These are phyloP conservation scores for Emericellopsis terricola DNA, from an alignment of 495 filamentous ascomycete genomes.

Conservation along the genomic window DNA sequence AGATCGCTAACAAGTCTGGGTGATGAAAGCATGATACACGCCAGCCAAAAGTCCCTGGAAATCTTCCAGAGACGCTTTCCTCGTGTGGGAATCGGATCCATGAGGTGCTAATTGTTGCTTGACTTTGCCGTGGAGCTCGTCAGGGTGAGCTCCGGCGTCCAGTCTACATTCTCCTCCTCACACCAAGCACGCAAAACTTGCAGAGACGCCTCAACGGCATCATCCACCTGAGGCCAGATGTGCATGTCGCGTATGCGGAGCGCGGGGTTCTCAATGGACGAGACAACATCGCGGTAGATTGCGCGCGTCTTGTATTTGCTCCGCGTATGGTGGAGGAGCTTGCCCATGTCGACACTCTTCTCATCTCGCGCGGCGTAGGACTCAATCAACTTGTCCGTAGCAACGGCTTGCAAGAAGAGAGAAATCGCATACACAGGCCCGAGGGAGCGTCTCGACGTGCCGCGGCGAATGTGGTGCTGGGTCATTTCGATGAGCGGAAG, in stretches of 20 bases:
- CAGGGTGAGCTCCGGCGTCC: constrained; percentile 1
- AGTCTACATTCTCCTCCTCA: constrained; percentile 1
- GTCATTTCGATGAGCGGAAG: constrained; percentile 17
- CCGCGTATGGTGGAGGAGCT: not conserved
- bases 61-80: too few relatives aligned
- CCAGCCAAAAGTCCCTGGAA: too few relatives aligned
- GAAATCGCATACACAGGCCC: constrained; percentile 12
- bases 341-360: constrained; percentile 1
- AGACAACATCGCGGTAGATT: not conserved
- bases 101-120: too few relatives aligned
- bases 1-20: too few relatives aligned
- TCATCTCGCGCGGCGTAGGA: constrained; percentile 10
- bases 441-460: not conserved
- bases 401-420: constrained; percentile 16
- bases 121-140: too few relatives aligned
- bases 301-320: not conserved
- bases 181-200: not conserved
- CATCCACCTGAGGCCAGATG: constrained; percentile 1
- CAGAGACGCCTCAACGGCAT: not conserved
- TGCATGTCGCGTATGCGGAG: not conserved
- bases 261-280: not conserved
- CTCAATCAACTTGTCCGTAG: constrained; percentile 16
- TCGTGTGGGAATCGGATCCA: too few relatives aligned
- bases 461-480: constrained; percentile 5
- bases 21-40: too few relatives aligned